These are phyloP conservation scores for Yamadazyma sp. DNA, from an alignment of 805 yeast species.

Conservation along the genomic window DNA sequence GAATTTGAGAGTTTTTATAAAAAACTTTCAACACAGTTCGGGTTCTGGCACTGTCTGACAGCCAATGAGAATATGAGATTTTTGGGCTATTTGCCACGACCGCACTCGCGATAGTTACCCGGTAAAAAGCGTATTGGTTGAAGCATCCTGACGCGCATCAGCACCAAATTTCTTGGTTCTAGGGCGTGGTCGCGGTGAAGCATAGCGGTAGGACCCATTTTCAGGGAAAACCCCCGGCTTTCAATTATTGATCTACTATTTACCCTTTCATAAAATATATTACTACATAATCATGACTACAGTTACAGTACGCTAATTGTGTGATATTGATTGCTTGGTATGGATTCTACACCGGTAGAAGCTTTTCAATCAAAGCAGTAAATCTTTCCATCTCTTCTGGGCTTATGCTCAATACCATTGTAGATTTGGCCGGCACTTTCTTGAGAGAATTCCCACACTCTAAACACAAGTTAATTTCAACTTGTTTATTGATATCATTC, in stretches of 20 bases:
- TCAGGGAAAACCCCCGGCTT: too few relatives aligned
- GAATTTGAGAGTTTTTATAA: constrained; percentile 11
- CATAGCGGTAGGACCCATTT: too few relatives aligned
- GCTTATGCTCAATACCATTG: constrained; percentile 10
- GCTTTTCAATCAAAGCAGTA: constrained; percentile 2
- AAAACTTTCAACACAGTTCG: constrained; percentile 16
- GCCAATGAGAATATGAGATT: constrained; percentile 15
- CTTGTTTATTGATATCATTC: constrained; percentile 26
- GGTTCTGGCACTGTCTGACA: constrained; percentile 11
- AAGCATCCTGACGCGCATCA: too few relatives aligned
- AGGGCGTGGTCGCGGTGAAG: too few relatives aligned
- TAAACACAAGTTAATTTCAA: constrained; percentile 28
- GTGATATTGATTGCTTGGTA: too few relatives aligned
- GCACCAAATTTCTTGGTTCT: too few relatives aligned
- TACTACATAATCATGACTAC: background rate
- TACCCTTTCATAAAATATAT: too few relatives aligned
- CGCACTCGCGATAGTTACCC: constrained; percentile 9
- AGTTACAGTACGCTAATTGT: too few relatives aligned
- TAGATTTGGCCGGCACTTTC: constrained; percentile 6
- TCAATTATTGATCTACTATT: too few relatives aligned
- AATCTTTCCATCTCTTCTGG: constrained; percentile 12
- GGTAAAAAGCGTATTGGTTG: constrained; percentile 7
- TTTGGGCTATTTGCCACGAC: constrained; percentile 7
- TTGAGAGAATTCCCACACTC: constrained; percentile 20
- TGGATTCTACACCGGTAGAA: too few relatives aligned